phyloP scores from a whole-genome alignment of 1,139 yeast genomes.

The Hemisphaericaspora subhashii region DNA sequence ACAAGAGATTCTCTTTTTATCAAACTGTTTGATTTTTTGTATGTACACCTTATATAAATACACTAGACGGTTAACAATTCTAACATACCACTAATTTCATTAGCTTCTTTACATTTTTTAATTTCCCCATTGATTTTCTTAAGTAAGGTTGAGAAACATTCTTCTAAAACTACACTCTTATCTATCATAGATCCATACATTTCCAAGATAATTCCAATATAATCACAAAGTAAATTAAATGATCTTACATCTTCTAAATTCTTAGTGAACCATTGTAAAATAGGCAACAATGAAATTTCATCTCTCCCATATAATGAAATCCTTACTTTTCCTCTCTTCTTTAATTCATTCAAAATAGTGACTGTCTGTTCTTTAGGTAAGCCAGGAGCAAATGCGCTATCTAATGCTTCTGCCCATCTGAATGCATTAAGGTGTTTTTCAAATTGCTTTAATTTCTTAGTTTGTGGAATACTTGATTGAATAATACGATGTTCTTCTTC shows the following conservation, averaged over 20 bases:
- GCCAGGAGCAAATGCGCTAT: conserved; percentile 78
- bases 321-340: conserved; percentile 83
- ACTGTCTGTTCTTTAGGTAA: conserved; percentile 76
- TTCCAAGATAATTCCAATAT: conserved; percentile 78
- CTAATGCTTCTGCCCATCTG: conserved; percentile 91
- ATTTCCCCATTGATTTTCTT: conserved; percentile 68
- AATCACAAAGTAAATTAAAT: conserved; percentile 75
- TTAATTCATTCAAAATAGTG: conserved; percentile 80
- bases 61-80: conserved; percentile 61
- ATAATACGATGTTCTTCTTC: conserved; percentile 79
- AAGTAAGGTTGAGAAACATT: conserved; percentile 59
- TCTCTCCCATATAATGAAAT: conserved; percentile 79
- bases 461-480: conserved; percentile 50
- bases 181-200: conserved; percentile 74
- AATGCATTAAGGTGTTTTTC: conserved; percentile 85
- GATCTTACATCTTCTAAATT: conserved; percentile 79
- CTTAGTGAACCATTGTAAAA: conserved; percentile 78
- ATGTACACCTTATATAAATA: conserved; percentile 7
- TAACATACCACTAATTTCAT: conserved; percentile 89
- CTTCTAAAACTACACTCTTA: conserved; percentile 77
- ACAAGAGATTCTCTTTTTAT: conserved; percentile 8
- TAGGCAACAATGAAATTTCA: conserved; percentile 80
- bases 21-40: too few relatives aligned
- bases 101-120: conserved; percentile 80
- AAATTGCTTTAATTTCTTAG: conserved; percentile 70